phyloP scores from a whole-genome alignment of 106 monocot genomes.

The Agapanthus africanus region DNA sequence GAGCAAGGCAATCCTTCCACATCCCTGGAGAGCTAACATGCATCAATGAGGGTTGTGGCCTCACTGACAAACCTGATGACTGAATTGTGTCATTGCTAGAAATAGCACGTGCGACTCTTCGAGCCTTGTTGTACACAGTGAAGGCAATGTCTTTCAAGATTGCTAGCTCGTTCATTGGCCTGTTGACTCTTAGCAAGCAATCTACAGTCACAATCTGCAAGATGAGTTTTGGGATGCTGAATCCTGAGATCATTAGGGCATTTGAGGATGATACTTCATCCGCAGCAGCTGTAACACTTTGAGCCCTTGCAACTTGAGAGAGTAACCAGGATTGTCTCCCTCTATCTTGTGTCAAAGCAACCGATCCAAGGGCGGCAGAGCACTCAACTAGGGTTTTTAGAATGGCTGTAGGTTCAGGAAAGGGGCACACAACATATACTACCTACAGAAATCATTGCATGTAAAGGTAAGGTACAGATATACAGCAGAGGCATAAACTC shows the following conservation, averaged over 20 bases:
- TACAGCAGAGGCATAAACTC: no score
- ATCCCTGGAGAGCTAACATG: constrained; percentile 60
- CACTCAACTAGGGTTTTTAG: constrained; percentile 66
- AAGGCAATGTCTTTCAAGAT: constrained; percentile 86
- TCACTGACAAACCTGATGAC: constrained; percentile 29
- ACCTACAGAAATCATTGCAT: constrained; percentile 44
- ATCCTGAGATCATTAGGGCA: constrained; percentile 75
- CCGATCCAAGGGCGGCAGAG: constrained; percentile 64
- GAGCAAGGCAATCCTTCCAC: constrained; percentile 78
- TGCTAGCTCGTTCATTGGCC: constrained; percentile 53
- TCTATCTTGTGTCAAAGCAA: constrained; percentile 49
- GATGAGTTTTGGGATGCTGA: constrained; percentile 74
- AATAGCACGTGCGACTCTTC: constrained; percentile 49
- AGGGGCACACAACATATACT: constrained; percentile 89
- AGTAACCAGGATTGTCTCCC: constrained; percentile 51
- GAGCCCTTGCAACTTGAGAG: constrained; percentile 65
- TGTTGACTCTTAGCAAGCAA: constrained; percentile 52
- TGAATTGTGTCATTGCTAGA: constrained; percentile 37
- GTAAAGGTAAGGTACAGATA: neutral
- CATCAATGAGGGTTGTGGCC: constrained; percentile 61
- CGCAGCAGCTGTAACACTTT: constrained; percentile 36
- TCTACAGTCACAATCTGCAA: constrained; percentile 85
- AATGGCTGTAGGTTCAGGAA: constrained; percentile 68
- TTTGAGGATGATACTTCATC: constrained; percentile 76
- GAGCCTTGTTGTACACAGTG: constrained; percentile 89